phyloP scores from a whole-genome alignment of 129 eudicot species.

The Escallonia herrerae region DNA sequence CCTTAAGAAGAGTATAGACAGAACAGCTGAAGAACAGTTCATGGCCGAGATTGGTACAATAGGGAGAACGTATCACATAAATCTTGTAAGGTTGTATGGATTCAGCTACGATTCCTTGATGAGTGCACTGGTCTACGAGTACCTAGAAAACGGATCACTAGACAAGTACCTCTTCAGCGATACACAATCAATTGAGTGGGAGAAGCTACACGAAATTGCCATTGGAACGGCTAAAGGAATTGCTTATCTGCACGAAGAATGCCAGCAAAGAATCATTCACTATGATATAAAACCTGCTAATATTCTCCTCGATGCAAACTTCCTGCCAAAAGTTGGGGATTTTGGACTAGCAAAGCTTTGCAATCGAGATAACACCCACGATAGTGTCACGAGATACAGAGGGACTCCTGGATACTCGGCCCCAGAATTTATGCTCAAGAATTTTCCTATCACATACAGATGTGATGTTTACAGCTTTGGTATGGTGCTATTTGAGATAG shows the following conservation, averaged over 20 bases:
- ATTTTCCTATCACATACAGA: neutral
- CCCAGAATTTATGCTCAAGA: neutral
- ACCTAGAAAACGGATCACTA: neutral
- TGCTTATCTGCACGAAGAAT: neutral
- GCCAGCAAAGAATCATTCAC: neutral
- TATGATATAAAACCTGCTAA: neutral
- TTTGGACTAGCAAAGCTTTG: neutral
- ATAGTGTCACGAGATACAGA: neutral
- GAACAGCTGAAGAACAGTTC: neutral
- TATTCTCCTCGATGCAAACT: neutral
- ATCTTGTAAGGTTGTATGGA: neutral
- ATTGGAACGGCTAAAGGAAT: neutral
- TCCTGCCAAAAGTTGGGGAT: neutral
- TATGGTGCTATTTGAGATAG: neutral
- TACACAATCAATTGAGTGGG: neutral
- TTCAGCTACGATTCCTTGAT: neutral
- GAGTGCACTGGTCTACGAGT: neutral
- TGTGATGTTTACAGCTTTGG: conserved; percentile 1
- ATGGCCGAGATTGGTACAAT: neutral
- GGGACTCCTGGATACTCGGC: neutral
- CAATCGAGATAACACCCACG: neutral
- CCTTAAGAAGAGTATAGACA: neutral
- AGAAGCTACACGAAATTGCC: neutral
- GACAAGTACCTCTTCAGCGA: neutral
- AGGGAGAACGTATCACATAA: neutral